Percentiles rank a stretch among this genome's conserved stretches.
Conservation (phyloP, 2,329 filamentous ascomycete species). For the Cryphonectria carpinicola region DNA sequence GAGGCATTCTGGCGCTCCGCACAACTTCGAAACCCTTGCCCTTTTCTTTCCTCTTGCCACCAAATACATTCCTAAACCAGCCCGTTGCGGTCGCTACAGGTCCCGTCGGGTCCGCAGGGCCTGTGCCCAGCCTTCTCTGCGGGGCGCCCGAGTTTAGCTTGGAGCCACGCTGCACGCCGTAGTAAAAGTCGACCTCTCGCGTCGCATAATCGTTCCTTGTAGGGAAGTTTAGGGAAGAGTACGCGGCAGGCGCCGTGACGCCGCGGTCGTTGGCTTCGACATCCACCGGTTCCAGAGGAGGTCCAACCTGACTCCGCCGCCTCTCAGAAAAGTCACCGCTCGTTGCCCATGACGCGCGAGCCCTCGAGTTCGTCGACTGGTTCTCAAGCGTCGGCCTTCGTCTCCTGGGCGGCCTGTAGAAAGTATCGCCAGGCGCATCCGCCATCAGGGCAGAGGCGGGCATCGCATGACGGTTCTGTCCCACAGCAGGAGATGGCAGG, state of each 20-base stretch:
- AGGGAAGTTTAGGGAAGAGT: conserved; percentile 48
- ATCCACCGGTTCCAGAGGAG: conserved; percentile 44
- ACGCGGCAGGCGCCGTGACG: conserved; percentile 44
- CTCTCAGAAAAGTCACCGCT: conserved; percentile 44
- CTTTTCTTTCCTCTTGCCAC: conserved; percentile 89
- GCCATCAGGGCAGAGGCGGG: conserved; percentile 51
- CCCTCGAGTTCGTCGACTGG: conserved; percentile 46
- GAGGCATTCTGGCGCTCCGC: conserved; percentile 82
- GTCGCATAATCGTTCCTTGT: conserved; percentile 85
- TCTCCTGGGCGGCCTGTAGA: conserved; percentile 83
- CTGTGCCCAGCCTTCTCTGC: conserved; percentile 86
- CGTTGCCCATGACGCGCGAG: conserved; percentile 41
- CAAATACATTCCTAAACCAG: conserved; percentile 82
- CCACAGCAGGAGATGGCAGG: conserved; percentile 58
- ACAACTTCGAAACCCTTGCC: conserved; percentile 97
- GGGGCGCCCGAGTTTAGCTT: conserved; percentile 81
- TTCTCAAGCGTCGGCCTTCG: conserved; percentile 46
- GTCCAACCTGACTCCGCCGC: conserved; percentile 42
- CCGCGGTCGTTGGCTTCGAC: conserved; percentile 44
- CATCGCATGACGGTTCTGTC: conserved; percentile 47
- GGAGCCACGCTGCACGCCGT: conserved; percentile 80
- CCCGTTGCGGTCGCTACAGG: conserved; percentile 87
- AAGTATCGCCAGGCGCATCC: conserved; percentile 70
- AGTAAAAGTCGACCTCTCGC: conserved; percentile 96
- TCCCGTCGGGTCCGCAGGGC: conserved; percentile 91